Base-by-base conservation (phyloP, 805 yeast genomes). In the Yarrowia yakushimensis region DNA sequence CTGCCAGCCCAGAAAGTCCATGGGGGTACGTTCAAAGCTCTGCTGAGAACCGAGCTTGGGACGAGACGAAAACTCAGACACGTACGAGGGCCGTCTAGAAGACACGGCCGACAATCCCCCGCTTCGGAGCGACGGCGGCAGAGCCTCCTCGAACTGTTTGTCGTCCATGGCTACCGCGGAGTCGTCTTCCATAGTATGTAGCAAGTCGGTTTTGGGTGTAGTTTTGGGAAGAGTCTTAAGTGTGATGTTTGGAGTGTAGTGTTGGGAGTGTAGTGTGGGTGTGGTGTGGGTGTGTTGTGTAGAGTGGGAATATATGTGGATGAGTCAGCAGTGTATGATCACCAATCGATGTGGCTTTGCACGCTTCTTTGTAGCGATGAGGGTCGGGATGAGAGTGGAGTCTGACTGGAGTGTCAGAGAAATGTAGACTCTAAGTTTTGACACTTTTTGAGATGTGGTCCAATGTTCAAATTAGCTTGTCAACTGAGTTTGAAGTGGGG, bases 81-180 rank as follows among this genome's bases (percentile, higher is more conserved):
- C 85, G 69, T 82, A 85, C 64, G 85, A 81, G 17, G 89, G 89
- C 67, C 89, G 75, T 69, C 89, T 77, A 5, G 86, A 81, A 11
- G 83, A 80, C 36, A 84, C 80, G 55, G 76, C 81, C 45, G 82
- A 80, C 13, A 84, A 75, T 3, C 87, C 86, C 27, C 86, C 86
- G 43, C 43, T 36, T 18, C 65, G 10, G 9, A 63, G 59, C 41
- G 65, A 52, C 48, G 63, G 66, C 12, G 65, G 65, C 37, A 63
- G 59, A 2, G 59, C 59, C 43, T 52, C 59, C 23, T 52, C 59
- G 18, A 52, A 52, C 59, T 52, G 65, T 30, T 36, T 34, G 25
- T 52, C 59, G 59, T 52, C 59, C 59, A 52, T 52, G 43, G 59
- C 59, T 36, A 52, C 59, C 33, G 59, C 59, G 36, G 59, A 52